Percentiles rank a stretch among this genome's conserved stretches.
Conservation (phyloP, 108 stramenopile genomes). For the Cyclotella cryptica region DNA sequence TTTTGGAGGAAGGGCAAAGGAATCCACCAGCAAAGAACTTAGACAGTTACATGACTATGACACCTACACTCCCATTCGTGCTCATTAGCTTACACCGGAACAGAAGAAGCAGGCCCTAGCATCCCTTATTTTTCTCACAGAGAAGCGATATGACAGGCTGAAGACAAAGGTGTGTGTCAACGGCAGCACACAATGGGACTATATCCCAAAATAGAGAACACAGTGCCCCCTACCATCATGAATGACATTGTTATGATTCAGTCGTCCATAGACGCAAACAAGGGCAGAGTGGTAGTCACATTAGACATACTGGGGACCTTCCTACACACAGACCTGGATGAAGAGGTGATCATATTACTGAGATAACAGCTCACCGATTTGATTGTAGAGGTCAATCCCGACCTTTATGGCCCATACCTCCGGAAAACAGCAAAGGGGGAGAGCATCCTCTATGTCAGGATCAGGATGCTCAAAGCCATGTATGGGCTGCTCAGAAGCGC, state of each 20-base stretch:
- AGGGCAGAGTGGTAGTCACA: background rate
- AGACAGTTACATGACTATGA: no score
- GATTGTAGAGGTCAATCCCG: background rate
- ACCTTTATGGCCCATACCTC: conserved; percentile 13
- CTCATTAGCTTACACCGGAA: no score
- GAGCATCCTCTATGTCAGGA: conserved; percentile 23
- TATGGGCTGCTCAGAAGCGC: conserved; percentile 19
- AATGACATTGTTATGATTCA: conserved; percentile 30
- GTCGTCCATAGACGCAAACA: conserved; percentile 1
- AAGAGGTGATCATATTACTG: conserved; percentile 29
- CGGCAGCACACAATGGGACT: background rate
- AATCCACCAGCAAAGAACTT: no score
- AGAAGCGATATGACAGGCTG: conserved; percentile 10
- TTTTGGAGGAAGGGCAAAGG: no score
- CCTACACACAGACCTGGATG: conserved; percentile 16
- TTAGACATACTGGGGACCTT: conserved; percentile 8
- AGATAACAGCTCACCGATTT: conserved; percentile 6
- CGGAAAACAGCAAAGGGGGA: background rate
- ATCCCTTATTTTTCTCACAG: no score
- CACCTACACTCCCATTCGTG: no score
- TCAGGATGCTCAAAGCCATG: conserved; percentile 47
- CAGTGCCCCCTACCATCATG: conserved; percentile 34
- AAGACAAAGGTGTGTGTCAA: conserved; percentile 26
- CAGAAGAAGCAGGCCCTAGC: no score
- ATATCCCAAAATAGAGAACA: conserved; percentile 11